Percentiles rank a stretch among this genome's conserved stretches.
Evolutionary conservation across 2,329 filamentous ascomycete species (phyloP).

Genomic region (Cylindrodendrum hubeiense): DNA sequence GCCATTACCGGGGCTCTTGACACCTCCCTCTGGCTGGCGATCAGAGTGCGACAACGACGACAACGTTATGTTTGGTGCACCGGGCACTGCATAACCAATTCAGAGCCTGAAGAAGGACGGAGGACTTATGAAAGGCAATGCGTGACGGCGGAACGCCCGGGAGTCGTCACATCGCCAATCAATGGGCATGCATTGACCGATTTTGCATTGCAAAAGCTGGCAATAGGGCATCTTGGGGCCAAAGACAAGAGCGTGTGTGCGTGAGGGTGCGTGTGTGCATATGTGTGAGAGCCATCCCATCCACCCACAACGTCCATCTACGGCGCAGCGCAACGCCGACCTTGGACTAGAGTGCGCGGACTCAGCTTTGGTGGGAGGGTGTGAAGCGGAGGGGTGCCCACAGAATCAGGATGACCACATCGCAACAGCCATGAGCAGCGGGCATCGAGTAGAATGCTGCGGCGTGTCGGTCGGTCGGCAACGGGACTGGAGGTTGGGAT

Average conservation of each 20-base stretch:
- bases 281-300: conserved; percentile 14
- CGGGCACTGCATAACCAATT: conserved; percentile 5
- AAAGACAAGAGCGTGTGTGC: conserved; percentile 18
- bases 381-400: conserved; percentile 34
- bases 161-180: conserved; percentile 40
- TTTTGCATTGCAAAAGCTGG: conserved; percentile 24
- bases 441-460: conserved; percentile 32
- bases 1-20: conserved; percentile 22
- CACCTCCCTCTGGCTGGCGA: conserved; percentile 10
- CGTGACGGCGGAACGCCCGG: conserved; percentile 24
- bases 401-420: conserved; percentile 11
- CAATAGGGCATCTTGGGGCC: conserved; percentile 8
- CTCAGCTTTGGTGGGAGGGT: conserved; percentile 31
- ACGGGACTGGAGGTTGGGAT: conserved; percentile 27
- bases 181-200: conserved; percentile 42
- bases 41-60: background rate
- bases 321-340: conserved; percentile 1
- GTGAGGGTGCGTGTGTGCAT: conserved; percentile 22
- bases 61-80: conserved; percentile 8
- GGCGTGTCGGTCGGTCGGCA: conserved; percentile 35
- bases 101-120: conserved; percentile 1
- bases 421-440: conserved; percentile 27
- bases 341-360: conserved; percentile 12
- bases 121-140: conserved; percentile 27
- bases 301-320: conserved; percentile 4